Evolutionary conservation across 495 filamentous ascomycete species (phyloP), one percentile per base, ranked within the genome.

Genomic region (Podospora tetraspora): DNA sequence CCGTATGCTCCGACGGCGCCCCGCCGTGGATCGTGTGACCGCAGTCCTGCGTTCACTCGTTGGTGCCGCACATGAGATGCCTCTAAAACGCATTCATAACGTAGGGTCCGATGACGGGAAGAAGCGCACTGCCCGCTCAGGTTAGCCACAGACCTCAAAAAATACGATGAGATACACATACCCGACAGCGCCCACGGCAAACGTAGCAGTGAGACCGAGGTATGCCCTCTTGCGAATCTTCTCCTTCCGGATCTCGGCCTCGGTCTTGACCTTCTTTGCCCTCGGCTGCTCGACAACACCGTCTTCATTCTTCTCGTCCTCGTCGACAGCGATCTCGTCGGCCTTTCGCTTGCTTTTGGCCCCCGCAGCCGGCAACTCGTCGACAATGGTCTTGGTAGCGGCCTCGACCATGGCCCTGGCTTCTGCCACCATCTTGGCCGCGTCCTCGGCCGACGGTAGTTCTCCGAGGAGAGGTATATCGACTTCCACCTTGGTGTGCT

Each of bases 361-460:
- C 52, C 81, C 73, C 29, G 79, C 76, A 10, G 74, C 75, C n/a
- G 80, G 73, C 7, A 74, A 74, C 29, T 77, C 70, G 10, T 66
- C 73, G 11, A 80, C 81, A 1, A 78, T 77, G 32, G 88, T 83
- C 59, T 86, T 77, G 69, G 88, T 87, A 57, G 92, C 93, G 64
- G 91, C 91, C 63, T 90, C 86, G 7, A 98, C 95, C 92, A 97
- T 97, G 70, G 88, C 87, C 76, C 90, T 92, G 8, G 95, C 95
- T 77, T 91, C 85, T 60, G 87, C 89, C 59, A 98, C 88, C 90
- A 97, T 91, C 34, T 89, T 84, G 66, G 91, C 83, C 0, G 93
- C 88, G 63, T 91, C 88, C 57, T 91, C 91, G 3, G 90, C 85
- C 11, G 90, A 83, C 0, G 91, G 91, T 11, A 92, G 79, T 56